Base-by-base conservation (phyloP, 495 filamentous ascomycete species). In the Umbilicaria muhlenbergii region DNA sequence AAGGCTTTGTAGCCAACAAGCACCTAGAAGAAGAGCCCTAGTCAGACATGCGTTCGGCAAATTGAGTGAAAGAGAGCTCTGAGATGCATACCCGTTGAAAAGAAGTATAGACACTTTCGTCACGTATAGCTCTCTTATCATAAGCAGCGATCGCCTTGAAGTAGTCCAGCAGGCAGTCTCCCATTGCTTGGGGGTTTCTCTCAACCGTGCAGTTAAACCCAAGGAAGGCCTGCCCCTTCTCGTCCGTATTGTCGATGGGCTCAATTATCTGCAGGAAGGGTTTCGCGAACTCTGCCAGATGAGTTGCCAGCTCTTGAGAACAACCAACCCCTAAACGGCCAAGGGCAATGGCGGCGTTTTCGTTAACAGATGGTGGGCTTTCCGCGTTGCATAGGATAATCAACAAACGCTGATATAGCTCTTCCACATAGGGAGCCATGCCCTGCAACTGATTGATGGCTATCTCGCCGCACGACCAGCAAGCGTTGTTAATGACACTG, bases 401-500 rank as follows among this genome's bases (percentile, higher is more conserved):
- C 35, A 80, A 65, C 16, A 88, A 74, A 14, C 81, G 78, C 28
- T 76, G 69, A 41, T 94, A 81, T 11, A 95, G 61, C 46, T 81
- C 68, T 11, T 84, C 77, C 16, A 83, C 73, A 51, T 81, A 93
- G 0, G 86, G 83, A 1, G 66, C 70, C 73, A 96, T 81, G 45
- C 75, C 72, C 51, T 84, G 75, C 53, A 84, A 77, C 60, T 91
- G 77, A 51, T 86, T 77, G 60, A 95, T 78, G 8, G 86, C 79
- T 45, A 99, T 92, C 64, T 99, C 91, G 14, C 91, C 91, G 17
- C 77, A 81, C 28, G 88, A 91, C 91, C 91, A 99, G 66, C 92
- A 96, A 24, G 91, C 88, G 56, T 99, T 99, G 70, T 96, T 99
- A 45, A 96, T 72, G 14, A 94, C 89, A 36, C 82, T 81, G 59